A percentile compares a stretch with the other conserved stretches of the same genome.
These are phyloP conservation scores for Saccharomyces hybrid DNA, from an alignment of 1,139 yeast genomes.

Conservation along the genomic window DNA sequence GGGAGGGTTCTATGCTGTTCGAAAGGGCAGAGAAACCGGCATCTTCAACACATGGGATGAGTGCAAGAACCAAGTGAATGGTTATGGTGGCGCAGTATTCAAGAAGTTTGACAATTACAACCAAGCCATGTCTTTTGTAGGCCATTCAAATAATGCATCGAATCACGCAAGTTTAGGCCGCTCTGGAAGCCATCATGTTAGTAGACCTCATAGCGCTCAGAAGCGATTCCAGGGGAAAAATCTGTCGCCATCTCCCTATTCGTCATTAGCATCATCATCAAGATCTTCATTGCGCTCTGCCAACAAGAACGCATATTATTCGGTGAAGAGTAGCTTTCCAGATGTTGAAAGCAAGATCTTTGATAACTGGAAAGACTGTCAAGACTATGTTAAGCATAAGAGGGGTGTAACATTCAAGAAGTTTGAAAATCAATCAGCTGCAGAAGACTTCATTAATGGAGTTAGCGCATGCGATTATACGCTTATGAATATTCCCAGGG, in stretches of 20 bases:
- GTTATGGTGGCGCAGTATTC: slow-evolving; percentile 46
- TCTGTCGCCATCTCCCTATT: background rate
- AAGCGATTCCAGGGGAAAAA: background rate
- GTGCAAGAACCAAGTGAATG: slow-evolving; percentile 42
- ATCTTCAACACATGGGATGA: slow-evolving; percentile 47
- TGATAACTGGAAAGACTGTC: slow-evolving; percentile 41
- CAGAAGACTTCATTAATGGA: slow-evolving; percentile 32
- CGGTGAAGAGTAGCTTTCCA: slow-evolving; percentile 38
- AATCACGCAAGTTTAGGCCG: background rate
- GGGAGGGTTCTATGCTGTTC: slow-evolving; percentile 49
- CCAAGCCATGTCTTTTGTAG: slow-evolving; percentile 41
- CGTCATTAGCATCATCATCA: background rate
- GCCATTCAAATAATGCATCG: slow-evolving; percentile 8
- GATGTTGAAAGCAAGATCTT: slow-evolving; percentile 33
- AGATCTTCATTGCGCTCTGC: background rate
- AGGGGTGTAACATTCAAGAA: slow-evolving; percentile 43
- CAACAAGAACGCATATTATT: slow-evolving; percentile 13
- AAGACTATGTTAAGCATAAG: slow-evolving; percentile 38
- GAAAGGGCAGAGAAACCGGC: slow-evolving; percentile 48
- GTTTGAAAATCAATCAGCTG: slow-evolving; percentile 36
- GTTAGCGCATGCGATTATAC: slow-evolving; percentile 15
- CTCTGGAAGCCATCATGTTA: background rate
- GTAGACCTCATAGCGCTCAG: background rate
- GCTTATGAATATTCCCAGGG: slow-evolving; percentile 14
- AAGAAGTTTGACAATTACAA: slow-evolving; percentile 43